A percentile compares a stretch with the other conserved stretches of the same genome.
Conservation (phyloP, 148 eudicot genomes). For the Drosera capensis region DNA sequence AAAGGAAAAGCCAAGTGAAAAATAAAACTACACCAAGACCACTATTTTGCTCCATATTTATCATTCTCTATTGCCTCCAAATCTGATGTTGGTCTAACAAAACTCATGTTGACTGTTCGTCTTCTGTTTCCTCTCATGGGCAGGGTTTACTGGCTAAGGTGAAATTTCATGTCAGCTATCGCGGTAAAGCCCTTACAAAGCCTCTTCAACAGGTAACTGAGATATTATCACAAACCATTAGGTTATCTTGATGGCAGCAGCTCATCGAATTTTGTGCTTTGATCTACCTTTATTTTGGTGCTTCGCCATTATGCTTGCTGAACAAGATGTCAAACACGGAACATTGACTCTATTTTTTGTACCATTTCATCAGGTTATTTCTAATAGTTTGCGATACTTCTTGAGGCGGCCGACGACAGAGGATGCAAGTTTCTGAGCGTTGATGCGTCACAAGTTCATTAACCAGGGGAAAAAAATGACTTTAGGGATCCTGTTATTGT, state of each 20-base stretch:
- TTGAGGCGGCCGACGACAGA: conserved; percentile 86
- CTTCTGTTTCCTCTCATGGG: not conserved
- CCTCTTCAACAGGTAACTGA: conserved; percentile 76
- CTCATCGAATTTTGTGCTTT: not conserved
- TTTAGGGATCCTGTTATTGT: no score
- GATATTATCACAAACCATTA: not conserved
- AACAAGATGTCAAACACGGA: no score
- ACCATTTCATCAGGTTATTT: conserved; percentile 47
- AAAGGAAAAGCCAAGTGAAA: no score
- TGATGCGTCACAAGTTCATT: no score
- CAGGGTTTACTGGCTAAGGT: conserved; percentile 89
- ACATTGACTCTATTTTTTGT: not conserved
- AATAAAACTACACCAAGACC: no score
- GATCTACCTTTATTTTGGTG: not conserved
- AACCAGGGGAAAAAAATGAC: no score
- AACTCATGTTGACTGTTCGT: not conserved
- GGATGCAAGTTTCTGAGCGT: conserved; percentile 75
- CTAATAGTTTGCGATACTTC: conserved; percentile 67
- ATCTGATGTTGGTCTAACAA: not conserved
- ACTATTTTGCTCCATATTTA: no score
- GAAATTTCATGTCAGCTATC: conserved; percentile 79
- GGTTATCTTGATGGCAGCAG: no score
- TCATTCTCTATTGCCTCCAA: not conserved
- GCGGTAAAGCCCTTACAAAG: conserved; percentile 52
- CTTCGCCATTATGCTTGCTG: no score